Evolutionary conservation across 176 grass and related monocot species (phyloP), one percentile per base, ranked within the genome.

Genomic region (Metroxylon sagu): DNA sequence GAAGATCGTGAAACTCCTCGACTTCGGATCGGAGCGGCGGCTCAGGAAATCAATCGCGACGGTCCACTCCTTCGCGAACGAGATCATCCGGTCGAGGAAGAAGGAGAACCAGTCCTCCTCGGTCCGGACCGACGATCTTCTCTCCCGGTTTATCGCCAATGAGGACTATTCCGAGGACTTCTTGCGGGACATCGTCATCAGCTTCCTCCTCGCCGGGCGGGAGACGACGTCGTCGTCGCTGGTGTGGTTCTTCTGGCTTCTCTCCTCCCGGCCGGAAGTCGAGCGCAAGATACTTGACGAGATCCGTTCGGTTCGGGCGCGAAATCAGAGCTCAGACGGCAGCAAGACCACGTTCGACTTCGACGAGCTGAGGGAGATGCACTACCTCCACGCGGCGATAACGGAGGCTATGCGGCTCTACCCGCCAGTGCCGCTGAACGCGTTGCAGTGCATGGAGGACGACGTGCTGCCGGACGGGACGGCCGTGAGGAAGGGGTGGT

Each of bases 381-480:
- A 64, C 43, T 64, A 64, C 43, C 61, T 64, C 28, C 61, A 64
- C 10, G 61, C 61, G n/a, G 35, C 61, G 4, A 26, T 64, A 57
- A 25, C 55, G 12, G 55, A 57, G 23, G 19, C 55, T 21, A 57
- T 57, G 55, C 18, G 55, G 55, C 23, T 57, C 6, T 57, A 57
- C 3, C 23, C 55, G 6, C 55, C 55, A 5, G 23, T 26, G 23
- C 55, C 55, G 17, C 21, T 23, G 21, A 23, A 50, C 61, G 21
- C 29, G n/a, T 1, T 31, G 14, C 4, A 48, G 17, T 61, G 29
- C 59, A 29, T 35, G 17, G 5, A 5, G 16, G 51, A 64, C 61
- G 61, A 61, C 29, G 61, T 64, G 14, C 19, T 64, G 39, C 61
- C 61, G 39, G 61, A 64, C 43, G 61, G 61, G 39, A 64, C 61